Percentiles rank a stretch among this genome's conserved stretches.
phyloP scores from a whole-genome alignment of 257 asterid species.

The Coffea canephora region DNA sequence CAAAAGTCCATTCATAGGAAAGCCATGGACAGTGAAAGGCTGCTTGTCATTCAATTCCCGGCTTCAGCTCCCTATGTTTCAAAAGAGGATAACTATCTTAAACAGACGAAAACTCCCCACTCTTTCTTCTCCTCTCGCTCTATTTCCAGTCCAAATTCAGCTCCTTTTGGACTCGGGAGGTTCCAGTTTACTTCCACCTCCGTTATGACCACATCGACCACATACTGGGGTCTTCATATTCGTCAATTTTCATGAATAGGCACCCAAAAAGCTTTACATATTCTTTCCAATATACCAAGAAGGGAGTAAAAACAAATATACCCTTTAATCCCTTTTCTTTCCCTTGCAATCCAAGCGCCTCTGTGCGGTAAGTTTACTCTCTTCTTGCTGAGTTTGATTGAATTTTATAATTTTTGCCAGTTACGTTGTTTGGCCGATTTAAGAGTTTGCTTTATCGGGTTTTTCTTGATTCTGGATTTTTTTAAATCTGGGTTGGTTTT shows the following conservation, averaged over 20 bases:
- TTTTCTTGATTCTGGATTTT: neutral
- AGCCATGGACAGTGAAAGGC: too few relatives aligned
- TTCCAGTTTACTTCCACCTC: neutral
- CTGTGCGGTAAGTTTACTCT: slow-evolving; percentile 9
- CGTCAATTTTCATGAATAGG: neutral
- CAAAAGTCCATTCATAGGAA: too few relatives aligned
- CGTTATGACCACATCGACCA: neutral
- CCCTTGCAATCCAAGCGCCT: slow-evolving; percentile 11
- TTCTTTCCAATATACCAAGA: neutral
- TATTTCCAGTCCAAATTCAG: neutral
- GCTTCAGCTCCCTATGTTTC: neutral
- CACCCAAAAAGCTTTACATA: neutral
- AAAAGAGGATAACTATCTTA: neutral
- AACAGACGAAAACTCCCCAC: neutral
- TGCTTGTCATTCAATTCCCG: neutral
- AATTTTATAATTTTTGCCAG: neutral
- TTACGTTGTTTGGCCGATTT: neutral
- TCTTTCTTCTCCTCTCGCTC: too few relatives aligned
- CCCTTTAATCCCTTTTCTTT: neutral
- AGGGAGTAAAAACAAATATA: neutral
- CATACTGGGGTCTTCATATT: neutral
- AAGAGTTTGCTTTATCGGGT: neutral
- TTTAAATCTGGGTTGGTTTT: neutral
- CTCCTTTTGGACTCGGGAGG: neutral
- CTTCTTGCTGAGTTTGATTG: neutral